Evolutionary conservation across 345 rosid species (phyloP), one percentile per base, ranked within the genome.

Genomic region (Punica granatum): DNA sequence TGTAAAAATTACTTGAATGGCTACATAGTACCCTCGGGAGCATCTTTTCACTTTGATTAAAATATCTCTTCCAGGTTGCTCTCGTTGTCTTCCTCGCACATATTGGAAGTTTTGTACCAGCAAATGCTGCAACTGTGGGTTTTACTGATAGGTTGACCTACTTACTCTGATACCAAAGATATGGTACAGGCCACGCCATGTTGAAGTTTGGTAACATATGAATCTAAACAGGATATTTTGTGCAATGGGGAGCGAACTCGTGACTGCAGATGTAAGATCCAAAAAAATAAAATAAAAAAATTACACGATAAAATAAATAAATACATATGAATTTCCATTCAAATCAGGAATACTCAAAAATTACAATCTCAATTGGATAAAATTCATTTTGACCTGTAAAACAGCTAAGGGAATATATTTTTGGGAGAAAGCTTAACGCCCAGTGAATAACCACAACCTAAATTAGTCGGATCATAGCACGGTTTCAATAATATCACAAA

Each of bases 31-130:
- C 48, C 9, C 19, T 42, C n/a, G 13, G 19, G 26, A 69, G n/a
- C 60, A 25, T 43, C 36, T 31, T 63, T 23, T 46, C 28, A 63
- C 63, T 51, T 32, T 48, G 67, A 37, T 9, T 39, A 37, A 11
- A 51, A 63, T 18, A 30, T 43, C 48, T 69, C 73, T 72, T 75
- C 21, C 82, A 94, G 99, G 96, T 94, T 72, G 99, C 96, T 73
- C 80, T 94, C 74, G 88, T 94, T 73, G 95, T 94, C 76, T 94
- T 90, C 77, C 90, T 91, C 65, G 86, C 97, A 69, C 99, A 90
- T 82, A 90, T 93, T 26, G 98, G 97, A 77, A 90, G 98, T 85
- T 93, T 90, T 78, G 96, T 90, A 77, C 97, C 98, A 16, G 98
- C 98, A 73, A 95, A 93, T 70, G 79, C 95, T 67, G 98, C 98